Percentiles rank a stretch among this genome's conserved stretches.
Evolutionary conservation across 208 protist genomes (phyloP).

Genomic region (Lotmaria passim): DNA sequence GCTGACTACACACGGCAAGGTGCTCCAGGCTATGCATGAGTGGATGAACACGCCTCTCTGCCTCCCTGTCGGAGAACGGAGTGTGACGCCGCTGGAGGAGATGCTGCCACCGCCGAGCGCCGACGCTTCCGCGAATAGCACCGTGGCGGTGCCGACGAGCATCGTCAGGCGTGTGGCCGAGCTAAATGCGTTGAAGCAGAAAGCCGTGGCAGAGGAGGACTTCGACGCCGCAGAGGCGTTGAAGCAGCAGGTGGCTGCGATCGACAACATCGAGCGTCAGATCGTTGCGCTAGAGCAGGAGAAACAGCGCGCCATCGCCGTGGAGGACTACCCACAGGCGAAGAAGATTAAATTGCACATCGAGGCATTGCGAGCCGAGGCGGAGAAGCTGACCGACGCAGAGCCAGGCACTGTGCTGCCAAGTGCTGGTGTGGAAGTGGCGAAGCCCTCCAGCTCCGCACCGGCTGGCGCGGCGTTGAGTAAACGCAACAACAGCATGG

Average conservation of each 20-base stretch:
- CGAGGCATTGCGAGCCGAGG: constrained; percentile 42
- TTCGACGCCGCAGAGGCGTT: constrained; percentile 84
- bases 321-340: constrained; percentile 81
- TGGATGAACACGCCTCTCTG: constrained; percentile 33
- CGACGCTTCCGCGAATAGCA: constrained; percentile 31
- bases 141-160: constrained; percentile 25
- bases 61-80: constrained; percentile 59
- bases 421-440: too few species aligned
- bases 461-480: constrained; percentile 1
- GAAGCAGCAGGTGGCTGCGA: constrained; percentile 60
- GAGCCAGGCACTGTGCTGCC: background rate
- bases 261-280: constrained; percentile 48
- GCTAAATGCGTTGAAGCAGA: constrained; percentile 65
- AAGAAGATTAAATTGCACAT: constrained; percentile 87
- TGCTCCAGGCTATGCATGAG: constrained; percentile 47
- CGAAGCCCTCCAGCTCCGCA: background rate
- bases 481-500: background rate
- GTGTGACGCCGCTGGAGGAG: constrained; percentile 71
- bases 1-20: constrained; percentile 67
- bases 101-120: constrained; percentile 63
- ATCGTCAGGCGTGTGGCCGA: constrained; percentile 35
- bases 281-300: constrained; percentile 67
- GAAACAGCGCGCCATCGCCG: constrained; percentile 69
- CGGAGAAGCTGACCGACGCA: constrained; percentile 9
- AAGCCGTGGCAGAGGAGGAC: constrained; percentile 83